Conservation (phyloP, 2,329 filamentous ascomycete genomes). For the Aspergillus thermomutatus region DNA sequence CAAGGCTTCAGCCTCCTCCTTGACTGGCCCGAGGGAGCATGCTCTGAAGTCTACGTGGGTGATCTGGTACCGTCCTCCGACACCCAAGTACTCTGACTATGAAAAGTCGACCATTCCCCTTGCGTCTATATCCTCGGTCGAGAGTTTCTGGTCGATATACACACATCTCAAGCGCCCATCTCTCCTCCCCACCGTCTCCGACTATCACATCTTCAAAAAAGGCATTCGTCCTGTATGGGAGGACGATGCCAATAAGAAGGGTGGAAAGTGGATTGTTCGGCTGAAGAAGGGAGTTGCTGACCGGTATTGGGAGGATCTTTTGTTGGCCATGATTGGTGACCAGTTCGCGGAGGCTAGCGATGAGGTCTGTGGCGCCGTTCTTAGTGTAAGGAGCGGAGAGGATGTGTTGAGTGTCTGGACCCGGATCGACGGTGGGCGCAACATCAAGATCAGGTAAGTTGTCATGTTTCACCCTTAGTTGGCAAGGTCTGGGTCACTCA, state of each 20-base stretch:
- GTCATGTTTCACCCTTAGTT: background rate
- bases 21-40: conserved; percentile 42
- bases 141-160: conserved; percentile 91
- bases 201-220: conserved; percentile 97
- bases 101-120: conserved; percentile 92
- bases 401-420: conserved; percentile 99
- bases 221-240: conserved; percentile 98
- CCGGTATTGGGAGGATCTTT: conserved; percentile 92
- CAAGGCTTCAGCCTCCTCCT: conserved; percentile 40
- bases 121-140: conserved; percentile 74
- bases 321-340: conserved; percentile 87
- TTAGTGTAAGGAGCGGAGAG: conserved; percentile 92
- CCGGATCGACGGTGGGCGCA: conserved; percentile 84
- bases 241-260: conserved; percentile 92
- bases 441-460: conserved; percentile 89
- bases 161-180: conserved; percentile 87
- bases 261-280: conserved; percentile 95
- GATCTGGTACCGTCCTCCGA: conserved; percentile 95
- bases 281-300: conserved; percentile 97
- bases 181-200: conserved; percentile 81
- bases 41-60: conserved; percentile 85
- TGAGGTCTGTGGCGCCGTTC: conserved; percentile 89
- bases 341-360: conserved; percentile 90
- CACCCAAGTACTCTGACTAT: conserved; percentile 96
- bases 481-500: conserved; percentile 21